Base-by-base conservation (phyloP, 345 rosid genomes). In the Trapa incisa region DNA sequence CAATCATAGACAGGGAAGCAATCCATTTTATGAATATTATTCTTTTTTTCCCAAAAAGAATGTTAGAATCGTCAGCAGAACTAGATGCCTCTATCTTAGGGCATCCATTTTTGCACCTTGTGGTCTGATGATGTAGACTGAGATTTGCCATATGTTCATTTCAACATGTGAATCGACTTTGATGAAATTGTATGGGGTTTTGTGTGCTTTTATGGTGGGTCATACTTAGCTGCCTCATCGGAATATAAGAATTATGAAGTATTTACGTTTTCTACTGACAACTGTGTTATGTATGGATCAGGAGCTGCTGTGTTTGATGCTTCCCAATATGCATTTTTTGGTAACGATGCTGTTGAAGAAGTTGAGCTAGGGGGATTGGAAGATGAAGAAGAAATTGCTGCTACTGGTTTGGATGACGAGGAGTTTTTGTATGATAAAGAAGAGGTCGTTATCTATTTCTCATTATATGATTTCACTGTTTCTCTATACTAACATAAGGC, bases 361-460 rank as follows among this genome's bases (percentile, higher is more conserved):
- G 88, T 94, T 71, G 99, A 94, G 84, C 78, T 94, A 64, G 99
- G 97, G 36, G 99, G 99, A 52, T 77, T 94, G 69, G 99, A 91
- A 41, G 99, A 94, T 29, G 99, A 83, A 15, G 97, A 81, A 61
- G 80, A 65, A 38, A 68, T 75, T 64, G 80, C 85, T 50, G 67
- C 82, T 0, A 68, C 65, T 65, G 89, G 82, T 57, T 64, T 81
- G 15, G 99, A 83, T 5, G 89, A 77, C 15, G 97, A 91, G 73
- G 96, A 83, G 71, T 82, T 89, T 70, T 70, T 86, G 12, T 89
- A 75, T 70, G 86, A 78, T 36, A 82, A 76, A 80, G 92, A 85
- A 73, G 95, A 91, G 92, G 96, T 88, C 69, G 65, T 6, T 71
- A 45, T 71, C 36, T 47, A 22, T 33, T 45, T 65, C 3, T 39